Evolutionary conservation across 1,139 yeast genomes (phyloP).

Genomic region (Geotrichum phurueaensis): DNA sequence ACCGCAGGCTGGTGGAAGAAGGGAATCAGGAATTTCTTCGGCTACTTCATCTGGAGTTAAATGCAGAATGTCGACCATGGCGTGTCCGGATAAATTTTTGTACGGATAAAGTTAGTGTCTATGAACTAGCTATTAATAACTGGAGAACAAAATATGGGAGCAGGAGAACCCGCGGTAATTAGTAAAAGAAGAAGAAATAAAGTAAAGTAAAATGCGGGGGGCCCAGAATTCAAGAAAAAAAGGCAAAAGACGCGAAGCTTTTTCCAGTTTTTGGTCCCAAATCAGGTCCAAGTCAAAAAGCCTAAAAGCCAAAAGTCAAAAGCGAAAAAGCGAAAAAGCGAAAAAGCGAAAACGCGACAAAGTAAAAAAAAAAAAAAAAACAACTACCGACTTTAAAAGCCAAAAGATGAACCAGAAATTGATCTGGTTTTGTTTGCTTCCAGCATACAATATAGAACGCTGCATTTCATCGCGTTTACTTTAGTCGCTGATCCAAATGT

Average conservation of each 20-base stretch:
- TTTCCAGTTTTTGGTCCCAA: not conserved
- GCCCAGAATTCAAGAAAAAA: not conserved
- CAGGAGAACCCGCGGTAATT: not conserved
- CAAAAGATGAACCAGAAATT: no score
- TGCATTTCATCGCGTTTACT: not conserved
- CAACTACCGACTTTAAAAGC: no score
- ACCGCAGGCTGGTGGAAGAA: slow-evolving; percentile 16
- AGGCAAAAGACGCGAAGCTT: not conserved
- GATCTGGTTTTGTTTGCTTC: no score
- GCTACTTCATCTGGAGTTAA: slow-evolving; percentile 13
- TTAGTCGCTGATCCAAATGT: not conserved
- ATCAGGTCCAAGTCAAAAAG: no score
- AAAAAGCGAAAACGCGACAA: no score
- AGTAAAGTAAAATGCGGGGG: not conserved
- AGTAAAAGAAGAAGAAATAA: not conserved
- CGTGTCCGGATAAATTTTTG: not conserved
- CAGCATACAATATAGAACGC: not conserved
- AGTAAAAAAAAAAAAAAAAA: no score
- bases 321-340: no score
- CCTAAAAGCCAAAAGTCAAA: no score
- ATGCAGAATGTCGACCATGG: slow-evolving; percentile 4
- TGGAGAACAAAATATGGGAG: not conserved
- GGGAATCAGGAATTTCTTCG: slow-evolving; percentile 10
- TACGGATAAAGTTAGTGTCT: not conserved
- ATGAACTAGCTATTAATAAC: not conserved